Conservation (phyloP, 2,329 filamentous ascomycete species). For the Aspergillus fumigatus region DNA sequence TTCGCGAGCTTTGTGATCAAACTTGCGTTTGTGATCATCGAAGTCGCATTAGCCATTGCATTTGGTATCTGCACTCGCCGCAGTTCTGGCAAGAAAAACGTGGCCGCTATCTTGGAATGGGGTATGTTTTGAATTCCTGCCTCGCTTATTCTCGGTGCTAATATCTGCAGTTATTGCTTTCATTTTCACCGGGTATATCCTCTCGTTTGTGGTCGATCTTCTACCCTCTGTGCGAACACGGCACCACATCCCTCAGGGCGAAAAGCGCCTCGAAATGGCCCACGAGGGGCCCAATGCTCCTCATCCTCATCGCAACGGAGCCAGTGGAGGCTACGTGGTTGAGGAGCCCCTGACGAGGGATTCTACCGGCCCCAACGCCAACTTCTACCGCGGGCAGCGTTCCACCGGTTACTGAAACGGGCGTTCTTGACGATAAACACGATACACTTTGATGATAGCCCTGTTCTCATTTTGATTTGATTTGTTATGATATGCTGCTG, state of each 20-base stretch:
- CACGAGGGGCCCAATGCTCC: slow-evolving; percentile 11
- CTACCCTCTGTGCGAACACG: slow-evolving; percentile 68
- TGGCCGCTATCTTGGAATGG: slow-evolving; percentile 75
- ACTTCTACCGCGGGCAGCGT: slow-evolving; percentile 28
- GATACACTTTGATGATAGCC: neutral
- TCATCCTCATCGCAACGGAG: neutral
- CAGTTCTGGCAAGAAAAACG: slow-evolving; percentile 48
- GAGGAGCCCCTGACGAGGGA: slow-evolving; percentile 38
- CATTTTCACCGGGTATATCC: slow-evolving; percentile 81
- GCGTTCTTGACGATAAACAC: neutral
- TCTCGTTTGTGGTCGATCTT: slow-evolving; percentile 84
- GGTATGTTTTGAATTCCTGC: slow-evolving; percentile 23
- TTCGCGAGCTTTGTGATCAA: slow-evolving; percentile 83
- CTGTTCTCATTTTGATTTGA: neutral
- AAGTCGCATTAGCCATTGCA: slow-evolving; percentile 61
- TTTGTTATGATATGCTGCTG: neutral
- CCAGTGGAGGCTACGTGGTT: slow-evolving; percentile 14
- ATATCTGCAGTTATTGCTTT: slow-evolving; percentile 58
- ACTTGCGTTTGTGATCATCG: slow-evolving; percentile 74
- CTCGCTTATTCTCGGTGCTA: neutral
- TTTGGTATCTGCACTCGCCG: slow-evolving; percentile 57
- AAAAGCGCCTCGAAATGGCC: slow-evolving; percentile 29
- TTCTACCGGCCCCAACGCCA: slow-evolving; percentile 30
- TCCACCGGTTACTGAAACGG: slow-evolving; percentile 2
- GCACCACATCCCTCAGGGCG: slow-evolving; percentile 41